Evolutionary conservation across 768 basidiomycete species (phyloP), one percentile per base, ranked within the genome.

Genomic region (Tylopilus sp.): DNA sequence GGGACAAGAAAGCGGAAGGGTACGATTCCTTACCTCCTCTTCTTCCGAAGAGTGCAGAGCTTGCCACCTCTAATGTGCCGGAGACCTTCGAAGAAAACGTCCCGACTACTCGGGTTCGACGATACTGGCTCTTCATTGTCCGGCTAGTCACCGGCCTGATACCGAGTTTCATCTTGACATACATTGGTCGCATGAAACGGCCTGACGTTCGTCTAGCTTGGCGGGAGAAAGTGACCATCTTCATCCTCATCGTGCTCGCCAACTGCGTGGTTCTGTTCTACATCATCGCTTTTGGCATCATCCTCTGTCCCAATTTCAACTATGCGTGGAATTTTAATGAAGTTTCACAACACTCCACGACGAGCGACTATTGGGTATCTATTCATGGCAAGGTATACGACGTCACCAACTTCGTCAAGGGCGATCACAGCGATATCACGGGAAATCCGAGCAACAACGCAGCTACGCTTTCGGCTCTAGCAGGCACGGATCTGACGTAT

Each of bases 161-260:
- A 16, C 85, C 85, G 0, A 57, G 70, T 24, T 80, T 84, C 56
- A 54, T 75, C 4, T 72, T 86, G 29, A 64, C 64, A 41, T 66
- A 70, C 45, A 33, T 84, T 43, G 84, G 84, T 6, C 76, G 81
- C 17, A 83, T 86, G 85, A 84, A 85, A 64, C 80, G 84, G 11
- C 80, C 83, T 21, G 84, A 86, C 62, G 71, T 86, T 42, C 78
- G 81, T 45, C 76, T 86, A 40, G 85, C 85, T 1, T 86, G 85
- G 85, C 74, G 84, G 37, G 85, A 86, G 63, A 86, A 86, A 67
- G 59, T 85, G 47, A 78, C 85, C 7, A 86, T 86, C 58, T 85
- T 79, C 69, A 59, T 70, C 56, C 74, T 86, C 64, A 84, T 86
- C 64, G 57, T 80, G 52, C 51, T 79, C 30, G 63, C 76, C 48